Base-by-base conservation (phyloP, 2,329 filamentous ascomycete species). In the Domatiomyces catenatus region DNA sequence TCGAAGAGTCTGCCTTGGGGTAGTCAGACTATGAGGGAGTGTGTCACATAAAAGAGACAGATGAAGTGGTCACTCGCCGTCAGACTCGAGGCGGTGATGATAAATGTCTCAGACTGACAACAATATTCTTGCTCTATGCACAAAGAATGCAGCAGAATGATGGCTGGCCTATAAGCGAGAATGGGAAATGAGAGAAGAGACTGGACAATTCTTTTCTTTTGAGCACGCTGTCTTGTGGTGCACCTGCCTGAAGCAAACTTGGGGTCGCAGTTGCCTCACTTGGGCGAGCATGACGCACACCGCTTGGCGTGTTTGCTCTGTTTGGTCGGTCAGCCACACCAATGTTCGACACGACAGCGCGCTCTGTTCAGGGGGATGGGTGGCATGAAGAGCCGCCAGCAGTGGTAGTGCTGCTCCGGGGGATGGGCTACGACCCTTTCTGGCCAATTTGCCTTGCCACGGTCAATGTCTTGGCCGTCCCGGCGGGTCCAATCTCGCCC, bases 371-470 rank as follows among this genome's bases (percentile, higher is more conserved):
- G 5, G 32, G 10, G 15, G 12, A 39, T 39, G 32, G 32, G 15
- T 15, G 12, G 5, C 32, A 39, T 39, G 32, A 15, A 2, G 32
- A 39, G 15, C 10, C 15, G 10, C 32, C 32, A 39, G 32, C 6
- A 15, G 32, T 15, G 32, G 32, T 15, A 15, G 32, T 39, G 32
- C 32, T 15, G 12, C 32, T 15, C 12, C 10, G 5, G 32, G 32
- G 32, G 32, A 94, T 94, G 88, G 83, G 79, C 71, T 76, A 85
- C 70, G 90, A 95, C 74, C 82, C 86, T 68, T 79, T 94, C 67
- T 84, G 89, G 66, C 88, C 90, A 68, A 81, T 89, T 72, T 85
- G 89, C 68, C 88, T 88, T 65, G 90, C 88, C 71, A 84, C 86
- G 75, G 80, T 96, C 64, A 85, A 86, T 71, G 86, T 84, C 56